Base-by-base conservation (phyloP, 768 basidiomycete genomes). In the Lentinula sp. region DNA sequence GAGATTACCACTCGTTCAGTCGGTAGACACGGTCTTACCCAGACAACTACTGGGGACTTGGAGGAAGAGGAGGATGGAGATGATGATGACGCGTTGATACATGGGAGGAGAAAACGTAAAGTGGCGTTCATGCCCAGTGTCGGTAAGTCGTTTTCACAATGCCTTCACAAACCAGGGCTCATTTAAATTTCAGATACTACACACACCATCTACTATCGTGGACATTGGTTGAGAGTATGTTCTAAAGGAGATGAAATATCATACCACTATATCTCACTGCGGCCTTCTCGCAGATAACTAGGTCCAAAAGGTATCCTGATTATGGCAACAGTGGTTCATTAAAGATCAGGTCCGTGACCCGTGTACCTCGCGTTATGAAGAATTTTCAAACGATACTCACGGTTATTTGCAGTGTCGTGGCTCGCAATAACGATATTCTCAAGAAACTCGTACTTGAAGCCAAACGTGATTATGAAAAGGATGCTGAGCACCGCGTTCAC, bases 121-220 rank as follows among this genome's bases (percentile, higher is more conserved):
- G 90, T 93, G 43, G 84, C 89, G 58, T 92, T 93, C 71, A 84
- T 92, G 80, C 91, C 91, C n/a, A 89, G 88, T 72, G 73, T 89
- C 59, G 90, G 90, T 90, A 70, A 64, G 80, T 72, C 21, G 46
- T 63, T 62, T 66, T 62, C 59, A 51, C 48, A 56, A 61, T 40
- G 60, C 60, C 56, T 51, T 61, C 39, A 45, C 45, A 11, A 28
- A 37, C 34, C 6, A 16, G 16, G 9, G 8, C 16, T 57, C n/a
- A 40, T 31, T 23, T 34, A 13, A 43, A 43, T 62, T 35, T 45
- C 67, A 92, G 91, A 93, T 68, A 91, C 89, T 0, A 91, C 88
- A 6, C 91, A 93, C 70, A 93, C 90, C 15, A 91, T 93, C 60
- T 93, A 90, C 77, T 93, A 93, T 78, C 84, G 84, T 68, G 91